Evolutionary conservation across 441 rosid genomes (phyloP), one percentile per base, ranked within the genome.

Genomic region (Syzygium syzygioides): DNA sequence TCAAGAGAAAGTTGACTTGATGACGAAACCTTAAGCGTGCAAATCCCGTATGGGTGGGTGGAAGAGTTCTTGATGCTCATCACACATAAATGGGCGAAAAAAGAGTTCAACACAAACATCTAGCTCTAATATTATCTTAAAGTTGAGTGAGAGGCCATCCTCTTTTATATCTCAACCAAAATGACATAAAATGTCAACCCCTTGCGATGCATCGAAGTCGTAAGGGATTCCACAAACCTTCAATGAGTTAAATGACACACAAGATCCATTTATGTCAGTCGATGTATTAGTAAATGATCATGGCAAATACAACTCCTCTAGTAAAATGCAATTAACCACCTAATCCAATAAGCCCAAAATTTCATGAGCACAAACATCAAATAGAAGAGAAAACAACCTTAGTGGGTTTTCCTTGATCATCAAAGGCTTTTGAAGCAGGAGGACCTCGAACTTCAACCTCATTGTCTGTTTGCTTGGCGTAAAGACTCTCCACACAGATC

Each of bases 371-470:
- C 57, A 62, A 87, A 86, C 85, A 87, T 53, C 60, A 57, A 53
- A 55, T 32, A 23, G 15, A 50, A 59, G 55, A 87, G 90, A 85
- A 89, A 89, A 84, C 28, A 91, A 98, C 99, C 99, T 98, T 98
- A 20, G 99, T 96, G 86, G 98, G 98, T 89, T 93, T 95, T 92
- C 99, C 99, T 87, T 95, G 94, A 53, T 89, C 93, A 93, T 97
- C 98, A 94, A 97, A 97, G 80, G 98, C 98, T 94, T 98, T 97
- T 18, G 95, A 94, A 91, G 92, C 95, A 86, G 99, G 99, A 93
- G 99, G 99, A 71, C 99, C 99, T 87, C 98, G 95, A 91, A 95
- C 94, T 93, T 96, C 99, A 90, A 95, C 92, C 92, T 95, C 99
- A 84, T 90, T 93, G 90, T 93, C 96, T 87, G 94, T 90, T 94